Evolutionary conservation across 352 stramenopile genomes (phyloP), one percentile per base, ranked within the genome.

Genomic region (Thalassiosira livingstoniorum): DNA sequence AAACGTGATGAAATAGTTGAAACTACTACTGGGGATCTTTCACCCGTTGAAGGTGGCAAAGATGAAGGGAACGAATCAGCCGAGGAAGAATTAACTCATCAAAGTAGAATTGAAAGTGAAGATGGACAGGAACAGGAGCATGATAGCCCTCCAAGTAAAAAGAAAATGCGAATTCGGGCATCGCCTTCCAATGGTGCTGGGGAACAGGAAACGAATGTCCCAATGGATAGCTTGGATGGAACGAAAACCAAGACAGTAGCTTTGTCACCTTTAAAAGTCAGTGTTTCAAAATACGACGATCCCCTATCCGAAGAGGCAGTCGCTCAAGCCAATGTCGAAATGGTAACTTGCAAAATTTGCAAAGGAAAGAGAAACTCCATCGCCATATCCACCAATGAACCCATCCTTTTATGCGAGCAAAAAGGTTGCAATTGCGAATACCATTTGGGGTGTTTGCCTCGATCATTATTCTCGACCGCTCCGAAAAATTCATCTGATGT

Each of bases 381-480:
- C n/a, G 78, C 70, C 7, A 61, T 66, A 35, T 13, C 65, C 13
- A 72, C 61, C 18, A 71, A 87, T 58, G 80, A 87, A 34, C 66
- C 68, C 21, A 69, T 87, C 29, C 60, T 87, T 37, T 47, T 87
- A n/a, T 87, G 80, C 65, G 80, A 87, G n/a, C 31, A 60, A 58
- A 78, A 71, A 58, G 72, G 86, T 21, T 93, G 88, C 70, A 80
- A 83, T 60, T 34, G 69, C 10, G 88, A 93, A 75, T 91, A 87
- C 71, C 88, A 93, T 77, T 62, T 91, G 45, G n/a, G 45, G 7
- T 93, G 88, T 67, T 86, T 86, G 29, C 57, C 42, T 57, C 66
- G 43, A 43, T 54, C 54, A 13, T 63, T 77, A 37, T 82, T 77
- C 29, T 29, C 21, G 32, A 65, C 15, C 11, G 53, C 5, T 18